Conservation (phyloP, 2,329 filamentous ascomycete species). For the Lachnum nothofagi region DNA sequence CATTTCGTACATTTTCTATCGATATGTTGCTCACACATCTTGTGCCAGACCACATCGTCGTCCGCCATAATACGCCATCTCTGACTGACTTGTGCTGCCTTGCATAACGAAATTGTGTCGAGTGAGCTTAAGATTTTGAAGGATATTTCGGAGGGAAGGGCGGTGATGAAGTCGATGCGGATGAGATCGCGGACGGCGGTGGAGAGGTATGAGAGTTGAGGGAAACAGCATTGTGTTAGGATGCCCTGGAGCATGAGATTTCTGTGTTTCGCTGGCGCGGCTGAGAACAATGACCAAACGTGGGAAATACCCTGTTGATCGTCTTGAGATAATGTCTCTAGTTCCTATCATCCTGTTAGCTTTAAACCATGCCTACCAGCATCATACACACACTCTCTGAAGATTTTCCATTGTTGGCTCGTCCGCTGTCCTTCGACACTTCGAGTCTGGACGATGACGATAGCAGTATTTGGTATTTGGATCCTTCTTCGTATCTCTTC, state of each 20-base stretch:
- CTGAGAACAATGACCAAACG: slow-evolving; percentile 96
- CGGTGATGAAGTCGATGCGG: slow-evolving; percentile 92
- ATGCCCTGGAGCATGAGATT: slow-evolving; percentile 96
- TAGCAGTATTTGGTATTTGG: slow-evolving; percentile 92
- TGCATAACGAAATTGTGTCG: slow-evolving; percentile 90
- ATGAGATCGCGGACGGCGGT: slow-evolving; percentile 88
- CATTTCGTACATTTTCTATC: slow-evolving; percentile 91
- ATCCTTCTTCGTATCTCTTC: slow-evolving; percentile 41
- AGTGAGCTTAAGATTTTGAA: slow-evolving; percentile 91
- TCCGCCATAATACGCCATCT: slow-evolving; percentile 88
- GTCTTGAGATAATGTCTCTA: slow-evolving; percentile 72
- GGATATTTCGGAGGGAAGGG: slow-evolving; percentile 81
- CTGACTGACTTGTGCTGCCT: slow-evolving; percentile 87
- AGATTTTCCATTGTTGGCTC: slow-evolving; percentile 95
- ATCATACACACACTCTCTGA: slow-evolving; percentile 65
- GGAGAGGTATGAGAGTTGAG: slow-evolving; percentile 88
- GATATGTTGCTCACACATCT: slow-evolving; percentile 97
- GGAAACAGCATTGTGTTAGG: slow-evolving; percentile 94
- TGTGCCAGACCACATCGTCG: slow-evolving; percentile 95
- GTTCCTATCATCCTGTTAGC: slow-evolving; percentile 50
- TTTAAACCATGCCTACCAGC: neutral
- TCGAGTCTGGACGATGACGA: slow-evolving; percentile 85
- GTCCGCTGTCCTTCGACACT: slow-evolving; percentile 87
- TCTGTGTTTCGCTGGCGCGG: slow-evolving; percentile 86
- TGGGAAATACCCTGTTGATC: slow-evolving; percentile 96